Percentiles rank a stretch among this genome's conserved stretches.
Evolutionary conservation across 257 asterid genomes (phyloP).

Genomic region (Nyctanthes arbortristis): DNA sequence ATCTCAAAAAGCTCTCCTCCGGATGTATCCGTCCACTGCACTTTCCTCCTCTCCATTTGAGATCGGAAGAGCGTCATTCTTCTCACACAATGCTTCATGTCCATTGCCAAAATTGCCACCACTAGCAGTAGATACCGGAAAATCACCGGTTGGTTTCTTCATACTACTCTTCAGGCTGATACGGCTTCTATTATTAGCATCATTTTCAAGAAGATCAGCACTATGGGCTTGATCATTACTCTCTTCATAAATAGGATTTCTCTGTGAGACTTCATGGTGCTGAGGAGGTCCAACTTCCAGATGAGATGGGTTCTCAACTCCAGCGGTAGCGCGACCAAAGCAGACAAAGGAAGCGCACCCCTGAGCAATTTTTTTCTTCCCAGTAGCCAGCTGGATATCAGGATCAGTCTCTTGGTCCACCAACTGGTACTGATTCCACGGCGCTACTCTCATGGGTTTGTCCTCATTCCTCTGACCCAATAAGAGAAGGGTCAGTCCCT

Average conservation of each 20-base stretch:
- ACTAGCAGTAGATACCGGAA: conserved; percentile 30
- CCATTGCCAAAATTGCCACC: conserved; percentile 27
- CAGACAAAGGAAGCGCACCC: conserved; percentile 87
- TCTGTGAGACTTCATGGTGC: conserved; percentile 50
- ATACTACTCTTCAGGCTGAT: conserved; percentile 70
- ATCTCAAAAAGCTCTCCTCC: conserved; percentile 92
- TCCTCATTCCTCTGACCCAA: conserved; percentile 87
- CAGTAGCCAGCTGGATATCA: conserved; percentile 95
- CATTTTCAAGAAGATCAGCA: conserved; percentile 25
- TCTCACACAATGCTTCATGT: conserved; percentile 31
- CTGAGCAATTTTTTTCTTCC: conserved; percentile 62
- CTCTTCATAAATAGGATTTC: conserved; percentile 40
- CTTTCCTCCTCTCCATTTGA: conserved; percentile 66
- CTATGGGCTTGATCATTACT: conserved; percentile 33
- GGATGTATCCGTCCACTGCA: conserved; percentile 85
- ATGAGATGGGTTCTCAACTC: conserved; percentile 69
- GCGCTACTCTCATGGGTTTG: conserved; percentile 97
- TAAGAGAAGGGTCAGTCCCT: conserved; percentile 90
- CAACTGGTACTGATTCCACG: conserved; percentile 99
- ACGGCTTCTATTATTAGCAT: conserved; percentile 31
- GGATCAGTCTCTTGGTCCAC: conserved; percentile 86
- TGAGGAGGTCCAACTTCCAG: conserved; percentile 76
- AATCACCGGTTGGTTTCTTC: conserved; percentile 50
- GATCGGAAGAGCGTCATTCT: conserved; percentile 34
- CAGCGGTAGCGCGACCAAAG: conserved; percentile 79